These are phyloP conservation scores for Vanilla planifolia DNA, from an alignment of 106 monocot species.

Conservation along the genomic window DNA sequence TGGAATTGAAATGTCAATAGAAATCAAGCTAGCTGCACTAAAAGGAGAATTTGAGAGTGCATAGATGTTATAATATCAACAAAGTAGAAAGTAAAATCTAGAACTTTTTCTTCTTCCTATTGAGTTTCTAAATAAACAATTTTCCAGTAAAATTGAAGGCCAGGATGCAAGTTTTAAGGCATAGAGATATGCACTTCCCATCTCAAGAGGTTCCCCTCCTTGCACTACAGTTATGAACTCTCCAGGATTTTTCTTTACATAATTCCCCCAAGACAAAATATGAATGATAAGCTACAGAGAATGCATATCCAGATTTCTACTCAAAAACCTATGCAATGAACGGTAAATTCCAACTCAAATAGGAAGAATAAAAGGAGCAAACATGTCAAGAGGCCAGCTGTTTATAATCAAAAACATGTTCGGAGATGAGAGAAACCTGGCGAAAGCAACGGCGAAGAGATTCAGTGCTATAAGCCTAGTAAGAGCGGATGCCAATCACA, in stretches of 20 bases:
- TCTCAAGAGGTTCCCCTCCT: neutral
- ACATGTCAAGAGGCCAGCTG: neutral
- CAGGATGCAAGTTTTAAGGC: neutral
- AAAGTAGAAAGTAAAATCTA: neutral
- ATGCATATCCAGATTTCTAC: neutral
- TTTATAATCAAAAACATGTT: neutral
- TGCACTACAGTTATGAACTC: neutral
- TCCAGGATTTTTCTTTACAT: neutral
- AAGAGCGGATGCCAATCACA: conserved; percentile 34
- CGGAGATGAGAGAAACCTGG: neutral
- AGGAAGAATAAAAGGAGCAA: neutral
- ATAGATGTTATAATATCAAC: neutral
- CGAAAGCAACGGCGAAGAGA: neutral
- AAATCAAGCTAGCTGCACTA: neutral
- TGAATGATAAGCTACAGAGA: neutral
- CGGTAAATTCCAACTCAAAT: neutral
- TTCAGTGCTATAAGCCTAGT: conserved; percentile 9
- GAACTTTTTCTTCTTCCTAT: neutral
- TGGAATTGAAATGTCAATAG: too few relatives aligned
- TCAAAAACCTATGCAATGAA: neutral
- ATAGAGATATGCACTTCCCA: neutral
- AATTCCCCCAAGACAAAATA: neutral
- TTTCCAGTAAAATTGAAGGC: too few relatives aligned
- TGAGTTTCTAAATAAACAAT: neutral
- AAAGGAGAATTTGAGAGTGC: neutral